These are phyloP conservation scores for Betula pendula DNA, from an alignment of 306 rosid genomes.

Conservation along the genomic window DNA sequence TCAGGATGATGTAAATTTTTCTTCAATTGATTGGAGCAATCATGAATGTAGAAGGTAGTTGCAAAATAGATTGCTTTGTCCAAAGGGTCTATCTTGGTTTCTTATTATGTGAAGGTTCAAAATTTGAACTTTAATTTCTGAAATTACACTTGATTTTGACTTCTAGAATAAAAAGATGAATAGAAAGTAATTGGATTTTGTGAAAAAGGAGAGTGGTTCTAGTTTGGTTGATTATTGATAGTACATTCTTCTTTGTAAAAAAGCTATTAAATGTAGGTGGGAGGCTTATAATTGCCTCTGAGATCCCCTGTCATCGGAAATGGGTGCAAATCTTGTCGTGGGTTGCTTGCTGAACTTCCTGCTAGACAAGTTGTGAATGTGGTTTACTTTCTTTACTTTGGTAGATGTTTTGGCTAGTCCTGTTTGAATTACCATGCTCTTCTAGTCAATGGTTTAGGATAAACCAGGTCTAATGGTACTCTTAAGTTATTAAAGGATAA, in stretches of 20 bases:
- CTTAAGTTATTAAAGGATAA: background rate
- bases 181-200: too few relatives aligned
- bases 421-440: conserved; percentile 21
- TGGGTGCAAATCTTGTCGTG: conserved; percentile 83
- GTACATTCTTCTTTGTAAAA: conserved; percentile 21
- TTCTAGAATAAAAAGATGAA: too few relatives aligned
- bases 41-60: too few relatives aligned
- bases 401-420: background rate
- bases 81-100: too few relatives aligned
- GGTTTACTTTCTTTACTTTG: conserved; percentile 11
- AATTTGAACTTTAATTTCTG: too few relatives aligned
- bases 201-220: too few relatives aligned
- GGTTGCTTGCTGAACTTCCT: conserved; percentile 94
- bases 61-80: too few relatives aligned
- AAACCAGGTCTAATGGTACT: conserved; percentile 22
- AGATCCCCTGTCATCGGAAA: conserved; percentile 82
- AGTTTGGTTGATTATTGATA: too few relatives aligned
- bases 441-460: conserved; percentile 20
- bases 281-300: conserved; percentile 93
- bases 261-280: conserved; percentile 89
- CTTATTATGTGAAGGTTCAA: too few relatives aligned
- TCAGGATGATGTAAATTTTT: too few relatives aligned
- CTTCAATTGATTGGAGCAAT: too few relatives aligned
- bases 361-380: conserved; percentile 97
- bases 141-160: too few relatives aligned